Evolutionary conservation across 148 eudicot species (phyloP), one percentile per base, ranked within the genome.

Genomic region (Rhododendron griersonianum): DNA sequence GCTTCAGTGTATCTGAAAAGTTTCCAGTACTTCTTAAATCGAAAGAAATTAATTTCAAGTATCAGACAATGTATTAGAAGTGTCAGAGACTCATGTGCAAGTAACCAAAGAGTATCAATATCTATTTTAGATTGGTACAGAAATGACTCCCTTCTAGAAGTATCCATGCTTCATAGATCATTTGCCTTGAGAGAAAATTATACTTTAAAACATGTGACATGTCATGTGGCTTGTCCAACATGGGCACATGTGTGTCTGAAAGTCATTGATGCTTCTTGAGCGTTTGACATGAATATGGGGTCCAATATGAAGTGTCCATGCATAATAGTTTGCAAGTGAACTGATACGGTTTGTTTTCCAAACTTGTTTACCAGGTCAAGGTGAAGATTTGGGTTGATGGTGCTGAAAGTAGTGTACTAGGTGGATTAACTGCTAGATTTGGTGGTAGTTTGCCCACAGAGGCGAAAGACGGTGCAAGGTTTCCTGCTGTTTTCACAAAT

Each of bases 301-400:
- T 4, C 39, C 1, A 67, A 71, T 33, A 71, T 71, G 76, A 30
- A 71, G 76, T 71, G 2, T 71, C 76, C 19, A 33, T 71, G 7
- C 39, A 23, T 33, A 30, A 71, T 71, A 53, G 48, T 30, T 61
- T 51, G 81, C 11, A 23, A 61, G 69, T 82, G 51, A 41, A 61
- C 84, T 61, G n/a, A 82, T 82, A 13, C 8, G 16, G 19, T 63
- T 41, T 41, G 21, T 82, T 61, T 23, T 11, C 84, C 16, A 11
- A 61, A 82, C 63, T 41, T 61, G 39, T 77, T 83, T 48, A 84
- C 61, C 93, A 96, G 99, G 97, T 88, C 50, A 94, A 88, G 93
- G 90, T 95, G 75, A 92, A 89, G 85, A 87, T 88, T 45, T 96
- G 93, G 98, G 88, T 88, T 59, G 88, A 96, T 90, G 97, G 95